Evolutionary conservation across 2,329 filamentous ascomycete genomes (phyloP).

Genomic region (Intubia oerlemansii): DNA sequence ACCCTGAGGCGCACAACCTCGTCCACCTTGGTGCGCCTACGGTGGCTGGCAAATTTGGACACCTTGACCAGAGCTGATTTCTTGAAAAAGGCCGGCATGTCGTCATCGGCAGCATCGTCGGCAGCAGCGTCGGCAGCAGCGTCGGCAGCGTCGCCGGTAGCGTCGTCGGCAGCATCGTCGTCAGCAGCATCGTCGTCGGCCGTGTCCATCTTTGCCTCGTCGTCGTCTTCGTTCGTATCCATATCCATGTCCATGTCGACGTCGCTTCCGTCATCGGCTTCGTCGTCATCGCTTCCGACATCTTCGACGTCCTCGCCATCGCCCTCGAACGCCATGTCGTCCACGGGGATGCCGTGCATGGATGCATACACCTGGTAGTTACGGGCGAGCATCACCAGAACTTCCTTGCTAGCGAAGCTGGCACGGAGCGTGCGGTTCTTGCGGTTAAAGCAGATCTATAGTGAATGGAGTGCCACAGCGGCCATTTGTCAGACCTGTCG

Average conservation of each 20-base stretch:
- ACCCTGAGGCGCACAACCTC: slow-evolving; percentile 77
- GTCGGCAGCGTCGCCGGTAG: slow-evolving; percentile 20
- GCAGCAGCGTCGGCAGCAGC: slow-evolving; percentile 22
- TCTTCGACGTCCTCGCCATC: slow-evolving; percentile 20
- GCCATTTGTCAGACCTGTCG: too few species aligned
- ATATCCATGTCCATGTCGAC: slow-evolving; percentile 20
- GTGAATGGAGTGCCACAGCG: too few species aligned
- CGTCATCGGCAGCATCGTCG: slow-evolving; percentile 39
- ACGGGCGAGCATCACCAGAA: slow-evolving; percentile 61
- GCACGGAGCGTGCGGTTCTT: slow-evolving; percentile 83
- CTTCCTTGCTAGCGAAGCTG: slow-evolving; percentile 55
- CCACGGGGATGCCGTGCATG: slow-evolving; percentile 59
- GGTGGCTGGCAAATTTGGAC: slow-evolving; percentile 42
- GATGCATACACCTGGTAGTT: slow-evolving; percentile 88
- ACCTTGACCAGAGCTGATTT: slow-evolving; percentile 23
- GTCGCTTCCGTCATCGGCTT: slow-evolving; percentile 30
- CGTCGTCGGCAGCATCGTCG: slow-evolving; percentile 25
- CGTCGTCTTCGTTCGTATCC: too few species aligned
- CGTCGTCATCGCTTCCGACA: slow-evolving; percentile 14
- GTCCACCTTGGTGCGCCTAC: slow-evolving; percentile 59
- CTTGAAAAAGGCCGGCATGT: slow-evolving; percentile 70
- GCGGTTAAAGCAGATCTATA: slow-evolving; percentile 42
- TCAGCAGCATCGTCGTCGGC: slow-evolving; percentile 26
- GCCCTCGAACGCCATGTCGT: slow-evolving; percentile 37
- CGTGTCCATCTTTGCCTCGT: too few species aligned